phyloP scores from a whole-genome alignment of 108 stramenopile species.

The Nitzschia putrida region DNA sequence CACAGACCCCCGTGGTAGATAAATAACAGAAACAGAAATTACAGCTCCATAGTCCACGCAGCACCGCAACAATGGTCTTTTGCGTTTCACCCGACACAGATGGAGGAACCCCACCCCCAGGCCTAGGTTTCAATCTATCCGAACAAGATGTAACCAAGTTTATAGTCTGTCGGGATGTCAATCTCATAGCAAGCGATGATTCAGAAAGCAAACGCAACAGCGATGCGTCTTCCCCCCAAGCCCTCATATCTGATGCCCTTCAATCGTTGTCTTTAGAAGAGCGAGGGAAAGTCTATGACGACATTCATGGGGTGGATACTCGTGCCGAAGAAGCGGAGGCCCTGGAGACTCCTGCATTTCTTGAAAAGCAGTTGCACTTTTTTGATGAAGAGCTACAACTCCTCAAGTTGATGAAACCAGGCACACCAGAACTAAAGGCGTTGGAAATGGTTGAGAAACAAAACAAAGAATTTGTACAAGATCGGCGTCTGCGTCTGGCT shows the following conservation, averaged over 20 bases:
- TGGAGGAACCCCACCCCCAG: too few species aligned
- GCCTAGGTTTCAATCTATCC: too few species aligned
- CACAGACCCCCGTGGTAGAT: too few species aligned
- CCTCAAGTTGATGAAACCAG: background rate
- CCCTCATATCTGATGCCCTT: constrained; percentile 3
- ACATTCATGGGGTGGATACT: constrained; percentile 13
- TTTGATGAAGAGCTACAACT: background rate
- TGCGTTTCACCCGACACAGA: too few species aligned
- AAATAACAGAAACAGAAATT: too few species aligned
- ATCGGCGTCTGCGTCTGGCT: constrained; percentile 24
- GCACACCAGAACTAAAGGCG: background rate
- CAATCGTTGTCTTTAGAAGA: constrained; percentile 11
- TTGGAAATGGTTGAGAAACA: constrained; percentile 14
- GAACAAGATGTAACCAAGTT: too few species aligned
- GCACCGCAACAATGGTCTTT: too few species aligned
- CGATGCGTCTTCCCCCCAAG: background rate
- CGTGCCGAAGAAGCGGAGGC: background rate
- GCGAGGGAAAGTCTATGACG: constrained; percentile 7
- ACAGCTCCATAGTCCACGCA: too few species aligned
- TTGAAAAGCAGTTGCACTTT: background rate
- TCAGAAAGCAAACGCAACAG: too few species aligned
- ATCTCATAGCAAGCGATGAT: too few species aligned
- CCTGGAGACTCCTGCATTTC: background rate
- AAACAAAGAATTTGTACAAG: constrained; percentile 21
- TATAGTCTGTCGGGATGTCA: too few species aligned